These are phyloP conservation scores for Brasenia schreberi DNA, from an alignment of 164 flowering plant genomes.

Conservation along the genomic window DNA sequence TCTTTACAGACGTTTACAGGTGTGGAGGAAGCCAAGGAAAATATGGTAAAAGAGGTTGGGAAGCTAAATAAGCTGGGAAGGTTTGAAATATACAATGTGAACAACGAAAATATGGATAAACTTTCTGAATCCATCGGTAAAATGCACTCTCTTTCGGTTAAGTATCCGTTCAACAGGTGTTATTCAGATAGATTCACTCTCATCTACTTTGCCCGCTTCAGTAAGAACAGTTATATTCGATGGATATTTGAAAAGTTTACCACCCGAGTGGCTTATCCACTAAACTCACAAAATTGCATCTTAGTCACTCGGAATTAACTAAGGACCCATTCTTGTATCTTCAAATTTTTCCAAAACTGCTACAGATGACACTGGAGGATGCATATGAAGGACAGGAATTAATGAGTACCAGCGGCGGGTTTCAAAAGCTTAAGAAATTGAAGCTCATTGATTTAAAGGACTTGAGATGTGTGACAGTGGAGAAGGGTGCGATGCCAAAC, in stretches of 20 bases:
- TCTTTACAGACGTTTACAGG: constrained; percentile 21
- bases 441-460: no score
- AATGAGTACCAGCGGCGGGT: not conserved
- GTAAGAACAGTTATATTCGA: not conserved
- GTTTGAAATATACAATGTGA: constrained; percentile 18
- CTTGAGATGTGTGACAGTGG: not conserved
- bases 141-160: constrained; percentile 19
- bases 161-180: not conserved
- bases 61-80: constrained; percentile 22
- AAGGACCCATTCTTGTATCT: not conserved
- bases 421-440: not conserved
- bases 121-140: constrained; percentile 23
- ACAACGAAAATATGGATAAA: constrained; percentile 6
- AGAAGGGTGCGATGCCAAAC: not conserved
- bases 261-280: not conserved
- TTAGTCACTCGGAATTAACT: no score
- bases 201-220: not conserved
- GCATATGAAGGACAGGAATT: not conserved
- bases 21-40: constrained; percentile 15
- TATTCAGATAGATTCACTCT: not conserved
- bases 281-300: not conserved
- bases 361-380: not conserved
- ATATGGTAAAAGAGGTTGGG: constrained; percentile 11
- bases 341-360: not conserved
- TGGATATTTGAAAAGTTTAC: not conserved